phyloP scores from a whole-genome alignment of 768 basidiomycete species.

The Lyophyllum atratum region DNA sequence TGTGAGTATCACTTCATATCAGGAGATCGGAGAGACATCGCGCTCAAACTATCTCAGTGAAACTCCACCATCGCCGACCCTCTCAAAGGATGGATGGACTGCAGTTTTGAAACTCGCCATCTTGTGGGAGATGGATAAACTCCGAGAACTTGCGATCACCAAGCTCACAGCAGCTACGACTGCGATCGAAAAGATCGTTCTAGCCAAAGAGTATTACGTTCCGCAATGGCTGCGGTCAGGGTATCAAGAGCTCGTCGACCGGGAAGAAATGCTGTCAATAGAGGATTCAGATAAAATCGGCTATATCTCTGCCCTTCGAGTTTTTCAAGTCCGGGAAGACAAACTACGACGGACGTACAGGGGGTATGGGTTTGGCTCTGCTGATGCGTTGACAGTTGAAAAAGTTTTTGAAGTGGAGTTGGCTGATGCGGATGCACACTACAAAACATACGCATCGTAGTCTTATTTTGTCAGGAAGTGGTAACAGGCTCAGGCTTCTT shows the following conservation, averaged over 20 bases:
- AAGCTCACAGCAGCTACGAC: constrained; percentile 2
- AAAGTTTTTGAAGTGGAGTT: constrained; percentile 4
- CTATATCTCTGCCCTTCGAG: constrained; percentile 6
- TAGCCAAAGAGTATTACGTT: constrained; percentile 15
- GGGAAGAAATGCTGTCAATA: background rate
- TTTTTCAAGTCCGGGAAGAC: constrained; percentile 15
- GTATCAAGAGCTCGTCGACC: constrained; percentile 10
- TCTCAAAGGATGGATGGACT: constrained; percentile 16
- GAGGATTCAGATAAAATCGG: constrained; percentile 11
- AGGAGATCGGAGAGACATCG: too few relatives aligned
- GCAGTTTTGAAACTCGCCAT: constrained; percentile 12
- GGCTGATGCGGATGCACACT: background rate
- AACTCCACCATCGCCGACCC: background rate
- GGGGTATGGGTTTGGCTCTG: background rate
- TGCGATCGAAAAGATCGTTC: constrained; percentile 7
- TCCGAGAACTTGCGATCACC: constrained; percentile 11
- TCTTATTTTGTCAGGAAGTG: too few relatives aligned
- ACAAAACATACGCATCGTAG: background rate
- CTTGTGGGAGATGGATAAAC: constrained; percentile 19
- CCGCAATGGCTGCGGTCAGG: constrained; percentile 17
- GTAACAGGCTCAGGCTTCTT: too few relatives aligned
- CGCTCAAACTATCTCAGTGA: background rate
- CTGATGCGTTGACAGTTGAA: background rate
- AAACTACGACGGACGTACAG: background rate
- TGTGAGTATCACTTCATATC: constrained; percentile 8